These are phyloP conservation scores for Carex arenaria DNA, from an alignment of 202 grass and related monocot species.

Conservation along the genomic window DNA sequence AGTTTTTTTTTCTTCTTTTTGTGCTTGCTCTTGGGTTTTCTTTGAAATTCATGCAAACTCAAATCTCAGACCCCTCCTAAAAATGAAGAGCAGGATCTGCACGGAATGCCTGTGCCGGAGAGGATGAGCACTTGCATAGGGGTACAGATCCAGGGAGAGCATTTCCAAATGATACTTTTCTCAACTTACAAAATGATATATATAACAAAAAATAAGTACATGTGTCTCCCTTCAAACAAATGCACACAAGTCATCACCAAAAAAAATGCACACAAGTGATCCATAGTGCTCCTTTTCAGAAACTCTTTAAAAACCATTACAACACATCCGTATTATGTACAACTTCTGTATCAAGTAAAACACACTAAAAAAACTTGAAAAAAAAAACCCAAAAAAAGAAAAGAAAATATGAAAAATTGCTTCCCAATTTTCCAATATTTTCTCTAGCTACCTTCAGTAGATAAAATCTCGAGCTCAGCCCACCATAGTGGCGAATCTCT, in stretches of 20 bases:
- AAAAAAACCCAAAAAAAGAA: neutral
- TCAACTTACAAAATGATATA: neutral
- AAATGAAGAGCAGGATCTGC: too few relatives aligned
- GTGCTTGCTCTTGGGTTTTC: neutral
- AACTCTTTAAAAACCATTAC: slow-evolving; percentile 1
- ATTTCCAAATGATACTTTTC: neutral
- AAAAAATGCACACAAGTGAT: slow-evolving; percentile 3
- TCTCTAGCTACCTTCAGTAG: slow-evolving; percentile 25
- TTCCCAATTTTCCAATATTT: neutral
- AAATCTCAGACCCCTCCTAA: too few relatives aligned
- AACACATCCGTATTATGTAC: slow-evolving; percentile 2
- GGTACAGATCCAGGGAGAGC: neutral
- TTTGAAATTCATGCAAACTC: too few relatives aligned
- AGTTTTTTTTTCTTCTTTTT: neutral
- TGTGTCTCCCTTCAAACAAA: neutral
- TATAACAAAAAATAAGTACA: neutral
- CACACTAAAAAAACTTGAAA: neutral
- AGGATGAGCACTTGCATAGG: neutral
- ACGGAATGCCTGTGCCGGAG: too few relatives aligned
- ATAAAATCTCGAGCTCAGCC: slow-evolving; percentile 66
- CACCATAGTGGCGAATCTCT: slow-evolving; percentile 64
- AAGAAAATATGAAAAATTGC: neutral
- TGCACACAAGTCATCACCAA: slow-evolving; percentile 5
- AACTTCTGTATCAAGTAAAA: neutral
- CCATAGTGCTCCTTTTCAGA: neutral